Percentiles rank a stretch among this genome's conserved stretches.
These are phyloP conservation scores for Botrytis squamosa DNA, from an alignment of 2,329 filamentous ascomycete species.

Conservation along the genomic window DNA sequence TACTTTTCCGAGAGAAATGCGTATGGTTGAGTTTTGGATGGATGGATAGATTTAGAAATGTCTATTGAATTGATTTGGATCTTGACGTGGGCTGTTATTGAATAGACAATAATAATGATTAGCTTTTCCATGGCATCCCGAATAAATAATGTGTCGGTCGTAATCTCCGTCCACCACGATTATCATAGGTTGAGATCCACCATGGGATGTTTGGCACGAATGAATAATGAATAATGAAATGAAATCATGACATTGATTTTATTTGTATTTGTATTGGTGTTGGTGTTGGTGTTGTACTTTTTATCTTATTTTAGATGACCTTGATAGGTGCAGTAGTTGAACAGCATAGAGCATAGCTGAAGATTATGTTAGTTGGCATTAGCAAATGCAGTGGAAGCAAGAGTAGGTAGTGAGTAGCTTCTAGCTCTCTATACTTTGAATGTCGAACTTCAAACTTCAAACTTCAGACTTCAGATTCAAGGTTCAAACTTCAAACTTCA, in stretches of 20 bases:
- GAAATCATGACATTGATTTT: not conserved
- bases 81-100: not conserved
- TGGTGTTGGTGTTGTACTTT: not conserved
- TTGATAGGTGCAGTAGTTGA: not conserved
- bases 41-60: not conserved
- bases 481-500: not conserved
- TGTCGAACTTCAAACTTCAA: not conserved
- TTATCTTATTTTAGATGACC: not conserved
- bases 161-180: not conserved
- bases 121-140: not conserved
- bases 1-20: not conserved
- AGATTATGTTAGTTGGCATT: constrained; percentile 3
- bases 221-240: not conserved
- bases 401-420: not conserved
- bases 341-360: constrained; percentile 12
- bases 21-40: not conserved
- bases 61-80: constrained; percentile 1
- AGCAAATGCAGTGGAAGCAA: constrained; percentile 6
- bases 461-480: not conserved
- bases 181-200: not conserved
- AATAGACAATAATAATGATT: not conserved
- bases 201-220: not conserved
- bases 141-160: constrained; percentile 1
- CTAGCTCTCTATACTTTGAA: not conserved
- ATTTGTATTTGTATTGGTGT: not conserved